phyloP scores from a whole-genome alignment of 495 filamentous ascomycete species.

The Massariosphaeria phaeospora region DNA sequence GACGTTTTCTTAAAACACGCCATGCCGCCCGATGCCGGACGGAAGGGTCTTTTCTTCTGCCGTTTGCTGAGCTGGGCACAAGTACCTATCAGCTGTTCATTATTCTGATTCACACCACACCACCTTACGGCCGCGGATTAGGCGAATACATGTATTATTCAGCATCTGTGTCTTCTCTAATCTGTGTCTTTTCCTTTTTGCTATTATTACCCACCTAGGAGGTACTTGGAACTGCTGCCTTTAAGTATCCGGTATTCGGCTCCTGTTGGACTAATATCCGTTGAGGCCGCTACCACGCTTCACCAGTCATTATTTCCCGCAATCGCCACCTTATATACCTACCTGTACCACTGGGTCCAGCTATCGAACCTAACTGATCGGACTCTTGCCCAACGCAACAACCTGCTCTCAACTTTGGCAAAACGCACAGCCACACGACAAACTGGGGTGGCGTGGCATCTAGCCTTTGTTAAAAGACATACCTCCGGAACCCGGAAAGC shows the following conservation, averaged over 20 bases:
- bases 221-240: no score
- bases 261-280: no score
- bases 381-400: neutral
- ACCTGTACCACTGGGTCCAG: no score
- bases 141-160: constrained; percentile 5
- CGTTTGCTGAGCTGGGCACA: neutral
- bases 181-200: neutral
- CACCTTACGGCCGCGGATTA: constrained; percentile 18
- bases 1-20: neutral
- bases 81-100: neutral
- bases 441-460: constrained; percentile 11
- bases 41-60: neutral
- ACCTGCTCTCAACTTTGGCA: neutral
- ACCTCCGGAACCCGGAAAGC: neutral
- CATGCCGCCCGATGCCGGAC: constrained; percentile 12
- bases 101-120: neutral
- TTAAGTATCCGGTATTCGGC: no score
- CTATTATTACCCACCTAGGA: neutral
- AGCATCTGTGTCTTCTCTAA: neutral
- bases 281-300: no score
- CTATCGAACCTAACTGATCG: no score
- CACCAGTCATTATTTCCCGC: no score
- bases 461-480: constrained; percentile 15
- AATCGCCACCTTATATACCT: neutral
- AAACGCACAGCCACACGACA: neutral